These are phyloP conservation scores for Candida andamanensis DNA, from an alignment of 805 yeast genomes.

Conservation along the genomic window DNA sequence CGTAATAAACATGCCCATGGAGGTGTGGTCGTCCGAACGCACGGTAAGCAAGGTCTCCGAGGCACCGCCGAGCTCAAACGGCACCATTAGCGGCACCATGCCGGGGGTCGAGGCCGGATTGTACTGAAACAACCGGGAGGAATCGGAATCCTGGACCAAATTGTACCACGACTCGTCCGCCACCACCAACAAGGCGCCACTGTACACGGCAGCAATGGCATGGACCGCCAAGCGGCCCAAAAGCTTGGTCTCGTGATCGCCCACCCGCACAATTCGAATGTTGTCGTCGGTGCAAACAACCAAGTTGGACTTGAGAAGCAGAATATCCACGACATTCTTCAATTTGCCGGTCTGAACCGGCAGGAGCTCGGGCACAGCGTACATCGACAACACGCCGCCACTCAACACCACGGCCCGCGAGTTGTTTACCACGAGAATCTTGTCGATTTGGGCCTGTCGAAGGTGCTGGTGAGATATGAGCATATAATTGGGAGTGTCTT, in stretches of 20 bases:
- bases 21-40: conserved; percentile 25
- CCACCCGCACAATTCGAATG: conserved; percentile 29
- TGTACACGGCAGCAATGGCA: no score
- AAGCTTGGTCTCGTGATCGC: no score
- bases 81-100: conserved; percentile 20
- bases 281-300: conserved; percentile 25
- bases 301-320: conserved; percentile 14
- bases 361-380: conserved; percentile 33
- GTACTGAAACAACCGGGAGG: no score
- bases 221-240: no score
- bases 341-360: conserved; percentile 34
- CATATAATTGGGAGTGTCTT: conserved; percentile 33
- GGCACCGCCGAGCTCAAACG: conserved; percentile 16
- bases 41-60: conserved; percentile 34
- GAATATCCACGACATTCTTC: conserved; percentile 30
- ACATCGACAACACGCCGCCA: conserved; percentile 22
- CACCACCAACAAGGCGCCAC: no score
- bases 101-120: no score
- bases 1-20: conserved; percentile 39
- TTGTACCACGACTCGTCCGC: no score
- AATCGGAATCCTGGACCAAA: no score
- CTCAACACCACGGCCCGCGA: conserved; percentile 19
- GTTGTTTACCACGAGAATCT: conserved; percentile 21
- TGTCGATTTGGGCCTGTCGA: conserved; percentile 14
- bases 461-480: conserved; percentile 15